Evolutionary conservation across 2,329 filamentous ascomycete species (phyloP).

Genomic region (Apiospora rasikravindrae): DNA sequence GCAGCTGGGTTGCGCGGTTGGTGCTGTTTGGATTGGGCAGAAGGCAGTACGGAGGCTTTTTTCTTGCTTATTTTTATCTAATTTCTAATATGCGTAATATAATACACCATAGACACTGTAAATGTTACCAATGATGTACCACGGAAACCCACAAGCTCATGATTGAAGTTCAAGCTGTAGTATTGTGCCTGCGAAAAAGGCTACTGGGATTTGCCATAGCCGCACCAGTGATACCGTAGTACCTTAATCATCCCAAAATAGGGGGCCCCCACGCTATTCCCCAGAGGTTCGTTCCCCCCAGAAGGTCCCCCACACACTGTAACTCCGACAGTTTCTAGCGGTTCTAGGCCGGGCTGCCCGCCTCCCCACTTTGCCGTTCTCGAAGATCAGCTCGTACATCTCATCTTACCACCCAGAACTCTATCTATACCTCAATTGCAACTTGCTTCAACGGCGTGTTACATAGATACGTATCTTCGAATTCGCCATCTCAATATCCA

Average conservation of each 20-base stretch:
- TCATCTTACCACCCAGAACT: neutral
- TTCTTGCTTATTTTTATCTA: too few species aligned
- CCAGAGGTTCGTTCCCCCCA: neutral
- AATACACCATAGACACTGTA: neutral
- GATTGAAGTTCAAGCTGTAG: too few species aligned
- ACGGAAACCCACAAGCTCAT: neutral
- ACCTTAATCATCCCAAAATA: neutral
- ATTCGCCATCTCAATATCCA: neutral
- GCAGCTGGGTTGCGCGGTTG: neutral
- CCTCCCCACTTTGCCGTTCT: neutral
- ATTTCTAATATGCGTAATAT: neutral
- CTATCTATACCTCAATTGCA: neutral
- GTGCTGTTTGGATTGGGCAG: neutral
- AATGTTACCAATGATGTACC: neutral
- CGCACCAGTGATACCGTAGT: neutral
- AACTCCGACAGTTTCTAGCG: neutral
- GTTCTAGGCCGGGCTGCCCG: neutral
- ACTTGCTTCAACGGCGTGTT: neutral
- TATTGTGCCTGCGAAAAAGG: neutral
- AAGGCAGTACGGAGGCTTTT: neutral
- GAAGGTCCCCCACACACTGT: conserved; percentile 1
- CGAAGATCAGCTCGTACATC: neutral
- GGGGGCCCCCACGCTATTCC: conserved; percentile 7
- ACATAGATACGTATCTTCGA: neutral
- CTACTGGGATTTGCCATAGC: neutral